Base-by-base conservation (phyloP, 1,139 yeast species). In the Wickerhamiella infanticola region DNA sequence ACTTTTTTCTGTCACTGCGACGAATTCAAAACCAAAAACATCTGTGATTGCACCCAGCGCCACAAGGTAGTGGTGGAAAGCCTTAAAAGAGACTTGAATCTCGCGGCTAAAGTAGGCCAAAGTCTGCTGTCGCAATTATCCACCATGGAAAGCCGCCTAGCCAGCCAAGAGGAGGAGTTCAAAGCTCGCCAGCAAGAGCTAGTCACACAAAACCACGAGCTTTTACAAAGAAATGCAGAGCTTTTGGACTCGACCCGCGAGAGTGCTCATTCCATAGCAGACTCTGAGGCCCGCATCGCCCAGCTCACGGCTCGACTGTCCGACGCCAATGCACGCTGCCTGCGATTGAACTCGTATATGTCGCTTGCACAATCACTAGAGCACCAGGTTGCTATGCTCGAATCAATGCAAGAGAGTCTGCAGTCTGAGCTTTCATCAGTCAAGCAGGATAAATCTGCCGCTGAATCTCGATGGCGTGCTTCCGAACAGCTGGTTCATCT, bases 71-170 rank as follows among this genome's bases (percentile, higher is more conserved):
- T 42, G 41, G 48, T 49, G 13, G 43, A 44, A 27, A 40, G 47
- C 8, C 51, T 52, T 33, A 51, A 50, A 38, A 51, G 44, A 38
- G 55, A 53, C n/a, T 48, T 53, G 23, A 50, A 48, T 31, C 45
- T 52, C 4, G 55, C 55, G 7, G 55, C 55, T 13, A 48, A 53
- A 35, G 55, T 47, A 8, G 55, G 55, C 9, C 51, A 48, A 43
- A 48, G 45, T 40, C 51, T 53, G 36, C 52, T 53, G 7, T 45
- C 45, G 46, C 54, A 52, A 40, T 33, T 53, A 39, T 49, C 47
- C 37, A 11, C n/a, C 6, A 40, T 44, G 46, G 47, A 46, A 25
- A n/a, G 39, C 29, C 39, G 44, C n/a, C 45, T 51, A 26, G 53
- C 46, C 35, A 27, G 35, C 24, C 42, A 45, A 41, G 45, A 48